Evolutionary conservation across 257 asterid species (phyloP).

Genomic region (Solanum lycopersicoides): DNA sequence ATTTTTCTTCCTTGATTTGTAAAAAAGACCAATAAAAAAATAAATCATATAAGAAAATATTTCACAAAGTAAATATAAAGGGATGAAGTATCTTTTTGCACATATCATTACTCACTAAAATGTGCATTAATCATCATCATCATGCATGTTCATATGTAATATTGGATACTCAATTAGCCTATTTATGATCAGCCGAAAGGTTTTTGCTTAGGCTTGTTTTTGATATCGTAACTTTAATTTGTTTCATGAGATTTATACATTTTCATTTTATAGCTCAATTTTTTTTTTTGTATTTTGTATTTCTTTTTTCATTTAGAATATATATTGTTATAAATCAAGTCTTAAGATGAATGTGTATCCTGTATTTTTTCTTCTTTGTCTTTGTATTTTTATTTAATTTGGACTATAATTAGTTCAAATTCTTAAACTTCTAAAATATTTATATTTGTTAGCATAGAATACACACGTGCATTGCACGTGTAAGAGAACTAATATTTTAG

Average conservation of each 20-base stretch:
- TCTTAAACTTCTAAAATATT: too few relatives aligned
- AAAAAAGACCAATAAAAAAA: too few relatives aligned
- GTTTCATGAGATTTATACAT: background rate
- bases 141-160: background rate
- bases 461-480: too few relatives aligned
- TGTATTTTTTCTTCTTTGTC: background rate
- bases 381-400: background rate
- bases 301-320: background rate
- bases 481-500: too few relatives aligned
- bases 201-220: background rate
- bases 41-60: too few relatives aligned
- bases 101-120: background rate
- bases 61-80: background rate
- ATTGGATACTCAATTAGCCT: background rate
- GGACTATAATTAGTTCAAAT: too few relatives aligned
- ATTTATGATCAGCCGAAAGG: background rate
- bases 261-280: background rate
- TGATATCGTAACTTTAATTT: background rate
- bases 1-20: too few relatives aligned
- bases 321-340: background rate
- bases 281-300: too few relatives aligned
- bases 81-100: background rate
- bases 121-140: background rate
- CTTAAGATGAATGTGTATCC: too few relatives aligned
- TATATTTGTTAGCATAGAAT: too few relatives aligned